Conservation (phyloP, 2,329 filamentous ascomycete species). For the Colletotrichum tofieldiae region DNA sequence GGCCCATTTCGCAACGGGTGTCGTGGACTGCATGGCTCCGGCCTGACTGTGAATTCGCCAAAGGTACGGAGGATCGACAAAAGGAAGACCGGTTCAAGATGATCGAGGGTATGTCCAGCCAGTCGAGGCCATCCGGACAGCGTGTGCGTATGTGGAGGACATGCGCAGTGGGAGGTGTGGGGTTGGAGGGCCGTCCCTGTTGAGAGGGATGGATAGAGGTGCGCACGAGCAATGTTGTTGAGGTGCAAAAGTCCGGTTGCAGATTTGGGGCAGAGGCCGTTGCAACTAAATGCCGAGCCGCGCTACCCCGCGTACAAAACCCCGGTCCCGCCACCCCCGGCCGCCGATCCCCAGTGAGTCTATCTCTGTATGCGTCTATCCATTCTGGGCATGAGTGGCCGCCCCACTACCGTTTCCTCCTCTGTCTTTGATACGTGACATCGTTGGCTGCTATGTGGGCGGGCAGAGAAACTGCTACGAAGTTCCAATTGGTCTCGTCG, state of each 20-base stretch:
- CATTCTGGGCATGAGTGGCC: conserved; percentile 4
- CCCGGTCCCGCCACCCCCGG: conserved; percentile 31
- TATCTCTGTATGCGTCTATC: conserved; percentile 17
- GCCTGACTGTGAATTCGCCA: background rate
- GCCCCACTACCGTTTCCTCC: background rate
- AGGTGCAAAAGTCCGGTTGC: conserved; percentile 26
- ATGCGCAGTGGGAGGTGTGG: conserved; percentile 6
- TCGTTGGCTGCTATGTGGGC: too few species aligned
- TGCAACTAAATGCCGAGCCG: conserved; percentile 31
- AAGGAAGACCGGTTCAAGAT: background rate
- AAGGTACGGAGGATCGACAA: background rate
- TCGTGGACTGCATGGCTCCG: conserved; percentile 28
- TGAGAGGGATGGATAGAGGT: conserved; percentile 11
- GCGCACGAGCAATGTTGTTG: conserved; percentile 25
- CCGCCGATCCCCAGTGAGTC: conserved; percentile 24
- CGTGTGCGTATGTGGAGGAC: background rate
- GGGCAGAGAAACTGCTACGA: background rate
- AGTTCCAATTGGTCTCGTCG: background rate
- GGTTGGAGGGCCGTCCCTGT: conserved; percentile 5
- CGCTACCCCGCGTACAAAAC: conserved; percentile 36
- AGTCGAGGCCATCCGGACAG: conserved; percentile 28
- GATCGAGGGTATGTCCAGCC: background rate
- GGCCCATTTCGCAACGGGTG: conserved; percentile 20
- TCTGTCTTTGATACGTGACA: background rate
- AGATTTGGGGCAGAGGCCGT: conserved; percentile 19